A percentile compares a stretch with the other conserved stretches of the same genome.
These are phyloP conservation scores for Thalia dealbata DNA, from an alignment of 176 grass and related monocot species.

Conservation along the genomic window DNA sequence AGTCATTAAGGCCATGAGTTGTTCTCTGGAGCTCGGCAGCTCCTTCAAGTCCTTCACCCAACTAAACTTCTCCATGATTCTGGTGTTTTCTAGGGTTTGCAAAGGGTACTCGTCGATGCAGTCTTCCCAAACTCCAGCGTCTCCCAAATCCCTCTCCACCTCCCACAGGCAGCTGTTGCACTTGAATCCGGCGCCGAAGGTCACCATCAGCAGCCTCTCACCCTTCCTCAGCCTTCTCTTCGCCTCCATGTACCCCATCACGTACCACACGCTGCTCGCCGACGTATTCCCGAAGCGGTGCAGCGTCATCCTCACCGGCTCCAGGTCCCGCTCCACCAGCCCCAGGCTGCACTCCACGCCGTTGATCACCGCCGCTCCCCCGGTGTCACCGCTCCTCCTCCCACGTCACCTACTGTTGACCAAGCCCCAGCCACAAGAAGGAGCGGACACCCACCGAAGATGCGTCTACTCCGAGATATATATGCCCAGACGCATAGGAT, in stretches of 20 bases:
- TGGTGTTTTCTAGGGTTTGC: conserved; percentile 44
- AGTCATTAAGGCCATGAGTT: no score
- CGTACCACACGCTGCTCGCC: conserved; percentile 89
- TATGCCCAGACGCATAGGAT: no score
- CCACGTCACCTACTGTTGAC: no score
- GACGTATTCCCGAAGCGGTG: conserved; percentile 89
- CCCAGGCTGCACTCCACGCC: conserved; percentile 54
- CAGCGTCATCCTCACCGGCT: conserved; percentile 77
- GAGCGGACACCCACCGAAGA: no score
- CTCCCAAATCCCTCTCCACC: conserved; percentile 30
- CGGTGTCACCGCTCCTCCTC: no score
- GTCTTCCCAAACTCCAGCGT: conserved; percentile 61
- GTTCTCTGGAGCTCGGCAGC: no score
- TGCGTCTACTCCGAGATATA: no score
- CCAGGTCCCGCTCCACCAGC: conserved; percentile 51
- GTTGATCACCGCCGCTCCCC: conserved; percentile 68
- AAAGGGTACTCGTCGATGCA: conserved; percentile 52
- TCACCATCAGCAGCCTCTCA: conserved; percentile 76
- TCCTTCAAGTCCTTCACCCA: conserved; percentile 39
- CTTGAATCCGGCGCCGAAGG: conserved; percentile 93
- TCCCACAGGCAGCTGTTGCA: conserved; percentile 91
- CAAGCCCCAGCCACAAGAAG: no score
- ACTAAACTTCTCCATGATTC: conserved; percentile 71
- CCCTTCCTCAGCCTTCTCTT: conserved; percentile 38
- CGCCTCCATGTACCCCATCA: conserved; percentile 81